A percentile compares a stretch with the other conserved stretches of the same genome.
Evolutionary conservation across 768 basidiomycete genomes (phyloP).

Genomic region (Collybia sp.): DNA sequence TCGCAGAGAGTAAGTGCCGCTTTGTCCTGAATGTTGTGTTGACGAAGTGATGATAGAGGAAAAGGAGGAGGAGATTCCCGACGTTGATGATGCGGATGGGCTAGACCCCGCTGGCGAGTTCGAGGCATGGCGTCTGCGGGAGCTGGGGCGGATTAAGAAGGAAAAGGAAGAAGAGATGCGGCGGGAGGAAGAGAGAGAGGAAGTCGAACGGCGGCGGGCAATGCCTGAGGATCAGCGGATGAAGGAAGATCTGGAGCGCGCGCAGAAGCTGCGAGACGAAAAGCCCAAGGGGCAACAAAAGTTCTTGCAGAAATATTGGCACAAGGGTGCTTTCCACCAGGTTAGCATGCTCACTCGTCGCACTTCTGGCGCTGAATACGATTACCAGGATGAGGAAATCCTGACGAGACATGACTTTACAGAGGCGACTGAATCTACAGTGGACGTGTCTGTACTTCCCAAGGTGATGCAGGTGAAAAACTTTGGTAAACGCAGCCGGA

Average conservation of each 20-base stretch:
- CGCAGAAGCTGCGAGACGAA: constrained; percentile 75
- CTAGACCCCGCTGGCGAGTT: constrained; percentile 87
- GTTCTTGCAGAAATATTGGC: constrained; percentile 98
- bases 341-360: constrained; percentile 29
- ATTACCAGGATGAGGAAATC: constrained; percentile 72
- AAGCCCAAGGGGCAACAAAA: constrained; percentile 90
- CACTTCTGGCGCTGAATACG: neutral
- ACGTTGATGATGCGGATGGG: constrained; percentile 94
- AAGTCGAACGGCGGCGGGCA: constrained; percentile 86
- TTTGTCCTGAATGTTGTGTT: neutral
- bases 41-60: constrained; percentile 55
- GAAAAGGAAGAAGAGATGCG: constrained; percentile 87
- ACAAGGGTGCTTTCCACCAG: constrained; percentile 99
- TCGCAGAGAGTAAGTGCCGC: constrained; percentile 78
- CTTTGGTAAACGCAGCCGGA: constrained; percentile 88
- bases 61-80: constrained; percentile 76
- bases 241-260: constrained; percentile 87
- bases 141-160: constrained; percentile 87
- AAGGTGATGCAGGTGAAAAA: constrained; percentile 97
- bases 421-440: constrained; percentile 81
- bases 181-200: constrained; percentile 82
- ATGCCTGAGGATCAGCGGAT: constrained; percentile 91
- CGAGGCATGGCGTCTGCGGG: constrained; percentile 93
- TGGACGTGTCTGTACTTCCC: constrained; percentile 86
- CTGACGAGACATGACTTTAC: constrained; percentile 82